A percentile compares a stretch with the other conserved stretches of the same genome.
These are phyloP conservation scores for Penicillium sp. DNA, from an alignment of 2,329 filamentous ascomycete species.

Conservation along the genomic window DNA sequence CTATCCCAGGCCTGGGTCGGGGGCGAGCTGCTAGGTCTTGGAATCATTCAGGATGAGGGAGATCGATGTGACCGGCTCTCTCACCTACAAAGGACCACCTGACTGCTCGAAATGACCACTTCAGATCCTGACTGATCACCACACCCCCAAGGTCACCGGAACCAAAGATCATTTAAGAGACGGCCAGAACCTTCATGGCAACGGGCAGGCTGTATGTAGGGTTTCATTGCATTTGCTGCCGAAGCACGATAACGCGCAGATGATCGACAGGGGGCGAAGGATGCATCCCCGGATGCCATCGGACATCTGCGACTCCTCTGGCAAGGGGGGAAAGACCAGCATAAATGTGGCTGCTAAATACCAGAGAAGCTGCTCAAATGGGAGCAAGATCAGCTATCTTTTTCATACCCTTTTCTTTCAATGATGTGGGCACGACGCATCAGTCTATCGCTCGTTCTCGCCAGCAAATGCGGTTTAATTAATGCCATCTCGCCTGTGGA, in stretches of 20 bases:
- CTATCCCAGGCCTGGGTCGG: too few species aligned
- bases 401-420: conserved; percentile 6
- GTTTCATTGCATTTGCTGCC: neutral
- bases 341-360: conserved; percentile 4
- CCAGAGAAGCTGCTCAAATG: neutral
- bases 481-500: conserved; percentile 11
- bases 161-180: too few species aligned
- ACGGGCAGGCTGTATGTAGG: neutral
- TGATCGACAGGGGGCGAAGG: conserved; percentile 12
- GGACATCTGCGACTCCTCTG: conserved; percentile 7
- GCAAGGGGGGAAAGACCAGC: neutral
- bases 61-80: too few species aligned
- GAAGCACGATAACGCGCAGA: conserved; percentile 13
- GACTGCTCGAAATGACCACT: too few species aligned
- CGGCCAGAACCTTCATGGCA: too few species aligned
- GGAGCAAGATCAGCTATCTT: neutral
- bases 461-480: conserved; percentile 8
- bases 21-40: too few species aligned
- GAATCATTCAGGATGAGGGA: neutral
- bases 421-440: conserved; percentile 10
- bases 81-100: too few species aligned
- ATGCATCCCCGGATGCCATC: conserved; percentile 14
- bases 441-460: conserved; percentile 10
- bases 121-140: neutral
- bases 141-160: too few species aligned